phyloP scores from a whole-genome alignment of 192 early-diverging fungal species.

The Backusella sp. region DNA sequence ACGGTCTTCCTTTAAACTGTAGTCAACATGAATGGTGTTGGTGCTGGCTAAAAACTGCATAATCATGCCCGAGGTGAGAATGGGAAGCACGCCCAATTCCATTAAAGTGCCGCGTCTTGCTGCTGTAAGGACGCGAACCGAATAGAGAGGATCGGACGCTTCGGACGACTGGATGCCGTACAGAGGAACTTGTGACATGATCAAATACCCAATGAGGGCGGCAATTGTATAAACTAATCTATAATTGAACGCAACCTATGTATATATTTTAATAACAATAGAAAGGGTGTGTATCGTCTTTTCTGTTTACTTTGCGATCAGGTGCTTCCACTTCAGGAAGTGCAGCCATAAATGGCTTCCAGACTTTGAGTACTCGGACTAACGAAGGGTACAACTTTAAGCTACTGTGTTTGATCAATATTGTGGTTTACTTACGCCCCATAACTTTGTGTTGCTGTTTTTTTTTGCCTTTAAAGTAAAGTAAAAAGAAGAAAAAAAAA shows the following conservation, averaged over 20 bases:
- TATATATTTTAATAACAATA: background rate
- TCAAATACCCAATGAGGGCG: constrained; percentile 97
- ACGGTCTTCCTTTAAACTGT: constrained; percentile 96
- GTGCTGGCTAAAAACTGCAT: constrained; percentile 99
- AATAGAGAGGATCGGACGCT: constrained; percentile 97
- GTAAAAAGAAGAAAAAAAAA: too few relatives aligned
- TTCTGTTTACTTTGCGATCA: constrained; percentile 82
- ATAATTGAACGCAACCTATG: constrained; percentile 91
- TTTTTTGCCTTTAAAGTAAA: background rate
- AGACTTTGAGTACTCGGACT: constrained; percentile 95
- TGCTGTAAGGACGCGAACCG: constrained; percentile 98
- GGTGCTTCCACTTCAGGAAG: constrained; percentile 97
- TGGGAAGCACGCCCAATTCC: constrained; percentile 99
- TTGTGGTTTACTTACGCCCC: too few relatives aligned
- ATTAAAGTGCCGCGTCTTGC: constrained; percentile 99
- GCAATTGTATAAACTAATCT: constrained; percentile 99
- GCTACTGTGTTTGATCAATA: too few relatives aligned
- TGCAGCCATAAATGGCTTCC: constrained; percentile 95
- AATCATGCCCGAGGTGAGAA: constrained; percentile 99
- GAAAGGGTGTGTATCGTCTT: background rate
- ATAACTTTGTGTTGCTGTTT: too few relatives aligned
- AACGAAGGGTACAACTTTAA: background rate
- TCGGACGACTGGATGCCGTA: constrained; percentile 99
- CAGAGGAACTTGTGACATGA: constrained; percentile 98
- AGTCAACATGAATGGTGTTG: constrained; percentile 98